Conservation (phyloP, 352 stramenopile genomes). For the Pythium vanterpoolii region DNA sequence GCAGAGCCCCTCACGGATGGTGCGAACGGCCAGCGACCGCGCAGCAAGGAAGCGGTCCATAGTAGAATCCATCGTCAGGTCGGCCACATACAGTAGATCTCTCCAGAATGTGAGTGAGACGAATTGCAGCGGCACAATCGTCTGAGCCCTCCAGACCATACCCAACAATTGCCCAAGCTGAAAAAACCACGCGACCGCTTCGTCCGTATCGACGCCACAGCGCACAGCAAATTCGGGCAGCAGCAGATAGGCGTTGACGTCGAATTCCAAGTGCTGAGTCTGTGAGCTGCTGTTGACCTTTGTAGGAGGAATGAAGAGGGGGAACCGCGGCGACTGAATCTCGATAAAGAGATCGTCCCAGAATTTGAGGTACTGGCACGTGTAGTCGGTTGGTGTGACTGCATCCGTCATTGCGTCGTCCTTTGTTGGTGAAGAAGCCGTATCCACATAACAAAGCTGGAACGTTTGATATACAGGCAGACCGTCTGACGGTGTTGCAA, state of each 20-base stretch:
- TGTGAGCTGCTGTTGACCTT: neutral
- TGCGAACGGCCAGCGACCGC: slow-evolving; percentile 22
- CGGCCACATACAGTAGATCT: slow-evolving; percentile 5
- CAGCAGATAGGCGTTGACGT: slow-evolving; percentile 51
- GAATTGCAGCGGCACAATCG: slow-evolving; percentile 51
- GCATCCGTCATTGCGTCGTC: neutral
- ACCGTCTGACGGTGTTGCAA: neutral
- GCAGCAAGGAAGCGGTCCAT: neutral
- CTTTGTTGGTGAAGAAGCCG: neutral
- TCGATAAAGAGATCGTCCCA: slow-evolving; percentile 44
- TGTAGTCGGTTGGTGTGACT: slow-evolving; percentile 13
- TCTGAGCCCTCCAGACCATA: slow-evolving; percentile 51
- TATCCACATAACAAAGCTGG: slow-evolving; percentile 2
- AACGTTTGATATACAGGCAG: neutral
- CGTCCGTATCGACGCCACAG: slow-evolving; percentile 1
- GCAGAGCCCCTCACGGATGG: slow-evolving; percentile 51
- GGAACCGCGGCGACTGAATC: slow-evolving; percentile 57
- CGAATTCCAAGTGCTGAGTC: slow-evolving; percentile 16
- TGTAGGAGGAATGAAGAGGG: slow-evolving; percentile 50
- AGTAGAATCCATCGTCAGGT: neutral
- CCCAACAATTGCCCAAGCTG: slow-evolving; percentile 55
- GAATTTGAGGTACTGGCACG: slow-evolving; percentile 45
- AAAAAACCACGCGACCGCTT: slow-evolving; percentile 54
- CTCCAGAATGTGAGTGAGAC: slow-evolving; percentile 44
- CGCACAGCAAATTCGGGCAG: slow-evolving; percentile 8